Evolutionary conservation across 257 asterid genomes (phyloP).

Genomic region (Solanum ossicruentum): DNA sequence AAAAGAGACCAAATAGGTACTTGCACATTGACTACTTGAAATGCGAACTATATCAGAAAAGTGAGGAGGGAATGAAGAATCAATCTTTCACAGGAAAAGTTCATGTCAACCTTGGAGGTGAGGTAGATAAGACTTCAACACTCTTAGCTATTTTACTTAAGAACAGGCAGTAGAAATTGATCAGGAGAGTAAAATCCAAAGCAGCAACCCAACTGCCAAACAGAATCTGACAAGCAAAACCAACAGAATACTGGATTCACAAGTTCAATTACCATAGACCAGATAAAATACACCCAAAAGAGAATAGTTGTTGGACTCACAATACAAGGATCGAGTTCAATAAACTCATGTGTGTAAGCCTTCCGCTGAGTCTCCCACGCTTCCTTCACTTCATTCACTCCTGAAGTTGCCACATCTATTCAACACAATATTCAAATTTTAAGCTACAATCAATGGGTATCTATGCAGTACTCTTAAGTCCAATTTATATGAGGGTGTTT

Average conservation of each 20-base stretch:
- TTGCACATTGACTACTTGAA: background rate
- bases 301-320: constrained; percentile 28
- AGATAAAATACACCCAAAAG: background rate
- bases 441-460: background rate
- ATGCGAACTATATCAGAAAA: background rate
- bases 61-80: background rate
- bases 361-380: constrained; percentile 94
- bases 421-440: background rate
- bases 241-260: background rate
- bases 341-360: constrained; percentile 76
- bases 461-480: background rate
- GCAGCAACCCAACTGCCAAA: background rate
- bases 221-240: background rate
- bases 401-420: constrained; percentile 67
- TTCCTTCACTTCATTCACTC: constrained; percentile 65
- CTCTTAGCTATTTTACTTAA: background rate
- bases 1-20: background rate
- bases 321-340: constrained; percentile 77
- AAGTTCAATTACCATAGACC: background rate
- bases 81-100: background rate
- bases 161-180: background rate
- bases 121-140: background rate
- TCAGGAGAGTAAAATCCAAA: background rate
- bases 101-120: background rate
- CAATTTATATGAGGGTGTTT: background rate